Percentiles rank a stretch among this genome's conserved stretches.
Evolutionary conservation across 164 flowering plant genomes (phyloP).

Genomic region (Taxillus chinensis): DNA sequence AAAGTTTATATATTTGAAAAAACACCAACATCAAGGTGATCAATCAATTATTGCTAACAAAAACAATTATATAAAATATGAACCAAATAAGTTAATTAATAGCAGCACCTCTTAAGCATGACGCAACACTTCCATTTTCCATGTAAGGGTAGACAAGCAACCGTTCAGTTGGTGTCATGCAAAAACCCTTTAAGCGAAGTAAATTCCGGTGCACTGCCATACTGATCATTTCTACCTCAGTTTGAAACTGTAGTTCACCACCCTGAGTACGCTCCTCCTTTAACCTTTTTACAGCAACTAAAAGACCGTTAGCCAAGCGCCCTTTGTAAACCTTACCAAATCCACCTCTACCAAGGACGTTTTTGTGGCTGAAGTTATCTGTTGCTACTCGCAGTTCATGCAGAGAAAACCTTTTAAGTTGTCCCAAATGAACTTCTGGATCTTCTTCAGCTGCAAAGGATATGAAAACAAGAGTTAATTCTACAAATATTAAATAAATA

Average conservation of each 20-base stretch:
- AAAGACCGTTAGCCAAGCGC: constrained; percentile 21
- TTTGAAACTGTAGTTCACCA: constrained; percentile 29
- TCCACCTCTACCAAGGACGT: constrained; percentile 5
- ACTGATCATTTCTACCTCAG: constrained; percentile 28
- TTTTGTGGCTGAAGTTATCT: constrained; percentile 19
- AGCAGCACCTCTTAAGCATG: constrained; percentile 22
- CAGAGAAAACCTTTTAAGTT: constrained; percentile 26
- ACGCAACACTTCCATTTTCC: constrained; percentile 30
- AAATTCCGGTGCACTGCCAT: constrained; percentile 26
- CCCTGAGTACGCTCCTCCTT: constrained; percentile 30
- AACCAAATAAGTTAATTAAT: not conserved
- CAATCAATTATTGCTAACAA: not conserved
- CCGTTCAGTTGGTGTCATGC: constrained; percentile 28
- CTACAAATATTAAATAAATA: no score
- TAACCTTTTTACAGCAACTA: constrained; percentile 23
- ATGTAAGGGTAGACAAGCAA: constrained; percentile 30
- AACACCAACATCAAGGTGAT: not conserved
- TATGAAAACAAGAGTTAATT: not conserved
- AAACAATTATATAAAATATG: not conserved
- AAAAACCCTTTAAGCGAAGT: constrained; percentile 24
- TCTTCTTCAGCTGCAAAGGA: constrained; percentile 26
- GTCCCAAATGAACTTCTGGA: constrained; percentile 30
- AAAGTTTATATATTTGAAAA: not conserved
- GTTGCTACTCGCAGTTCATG: constrained; percentile 28
- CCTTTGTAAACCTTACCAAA: constrained; percentile 11